Conservation (phyloP, 2,329 filamentous ascomycete species). For the Aspergillus fumigatiaffinis region DNA sequence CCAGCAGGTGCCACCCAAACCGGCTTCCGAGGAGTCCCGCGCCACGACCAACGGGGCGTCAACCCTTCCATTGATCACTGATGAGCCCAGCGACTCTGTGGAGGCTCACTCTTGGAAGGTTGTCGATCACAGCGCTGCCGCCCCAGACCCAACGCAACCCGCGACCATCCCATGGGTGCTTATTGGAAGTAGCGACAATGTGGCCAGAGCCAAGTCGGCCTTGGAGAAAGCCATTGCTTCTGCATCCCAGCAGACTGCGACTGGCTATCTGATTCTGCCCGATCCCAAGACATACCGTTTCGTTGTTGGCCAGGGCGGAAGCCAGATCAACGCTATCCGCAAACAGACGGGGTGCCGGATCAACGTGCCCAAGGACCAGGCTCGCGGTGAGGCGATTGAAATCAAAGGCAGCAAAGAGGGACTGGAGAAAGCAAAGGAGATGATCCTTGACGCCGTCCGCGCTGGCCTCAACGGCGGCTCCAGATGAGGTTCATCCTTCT, state of each 20-base stretch:
- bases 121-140: slow-evolving; percentile 50
- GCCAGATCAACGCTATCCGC: slow-evolving; percentile 88
- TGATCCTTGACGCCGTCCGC: slow-evolving; percentile 80
- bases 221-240: slow-evolving; percentile 69
- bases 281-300: slow-evolving; percentile 86
- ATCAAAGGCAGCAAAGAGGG: slow-evolving; percentile 75
- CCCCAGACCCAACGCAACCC: slow-evolving; percentile 27
- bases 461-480: slow-evolving; percentile 28
- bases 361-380: slow-evolving; percentile 81
- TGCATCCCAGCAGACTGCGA: slow-evolving; percentile 51
- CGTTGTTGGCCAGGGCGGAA: slow-evolving; percentile 83
- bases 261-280: slow-evolving; percentile 83
- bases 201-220: slow-evolving; percentile 74
- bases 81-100: slow-evolving; percentile 63
- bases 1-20: slow-evolving; percentile 68
- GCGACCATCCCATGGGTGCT: slow-evolving; percentile 75
- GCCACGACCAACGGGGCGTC: slow-evolving; percentile 55
- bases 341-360: slow-evolving; percentile 92
- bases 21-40: slow-evolving; percentile 48
- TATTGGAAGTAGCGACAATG: slow-evolving; percentile 69
- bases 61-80: slow-evolving; percentile 85
- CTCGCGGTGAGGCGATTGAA: slow-evolving; percentile 76
- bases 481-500: slow-evolving; percentile 11
- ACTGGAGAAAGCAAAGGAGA: slow-evolving; percentile 79
- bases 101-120: slow-evolving; percentile 81